Percentiles rank a stretch among this genome's conserved stretches.
Conservation (phyloP, 257 asterid species). For the Solanum dulcamara region DNA sequence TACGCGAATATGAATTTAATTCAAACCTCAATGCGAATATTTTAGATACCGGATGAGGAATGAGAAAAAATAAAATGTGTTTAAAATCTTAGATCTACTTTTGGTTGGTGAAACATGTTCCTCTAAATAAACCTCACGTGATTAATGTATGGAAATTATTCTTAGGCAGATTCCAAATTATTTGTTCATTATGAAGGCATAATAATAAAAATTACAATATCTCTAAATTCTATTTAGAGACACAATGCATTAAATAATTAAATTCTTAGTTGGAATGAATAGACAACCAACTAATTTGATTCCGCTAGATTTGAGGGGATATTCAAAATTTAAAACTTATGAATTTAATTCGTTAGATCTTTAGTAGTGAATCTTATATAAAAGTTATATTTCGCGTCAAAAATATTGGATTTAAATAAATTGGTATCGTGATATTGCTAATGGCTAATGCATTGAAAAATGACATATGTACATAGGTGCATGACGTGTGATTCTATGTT, state of each 20-base stretch:
- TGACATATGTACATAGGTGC: no score
- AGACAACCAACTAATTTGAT: background rate
- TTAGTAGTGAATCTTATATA: no score
- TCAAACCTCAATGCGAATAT: background rate
- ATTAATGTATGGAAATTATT: background rate
- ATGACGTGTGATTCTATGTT: no score
- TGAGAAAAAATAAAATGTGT: background rate
- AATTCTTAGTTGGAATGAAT: background rate
- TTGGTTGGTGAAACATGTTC: background rate
- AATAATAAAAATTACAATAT: no score
- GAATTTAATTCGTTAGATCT: background rate
- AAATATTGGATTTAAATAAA: no score
- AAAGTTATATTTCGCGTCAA: no score
- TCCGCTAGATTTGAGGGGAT: background rate
- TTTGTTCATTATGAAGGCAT: background rate
- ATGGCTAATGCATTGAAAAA: no score
- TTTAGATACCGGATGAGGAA: background rate
- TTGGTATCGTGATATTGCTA: background rate
- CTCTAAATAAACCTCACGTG: constrained; percentile 2
- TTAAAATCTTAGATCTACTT: background rate
- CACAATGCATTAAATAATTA: background rate
- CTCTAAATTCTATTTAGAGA: background rate
- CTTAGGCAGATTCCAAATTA: background rate
- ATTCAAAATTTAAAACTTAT: background rate
- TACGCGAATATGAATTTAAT: background rate